These are phyloP conservation scores for Trametes pubescens DNA, from an alignment of 1,284 basidiomycete genomes.

Conservation along the genomic window DNA sequence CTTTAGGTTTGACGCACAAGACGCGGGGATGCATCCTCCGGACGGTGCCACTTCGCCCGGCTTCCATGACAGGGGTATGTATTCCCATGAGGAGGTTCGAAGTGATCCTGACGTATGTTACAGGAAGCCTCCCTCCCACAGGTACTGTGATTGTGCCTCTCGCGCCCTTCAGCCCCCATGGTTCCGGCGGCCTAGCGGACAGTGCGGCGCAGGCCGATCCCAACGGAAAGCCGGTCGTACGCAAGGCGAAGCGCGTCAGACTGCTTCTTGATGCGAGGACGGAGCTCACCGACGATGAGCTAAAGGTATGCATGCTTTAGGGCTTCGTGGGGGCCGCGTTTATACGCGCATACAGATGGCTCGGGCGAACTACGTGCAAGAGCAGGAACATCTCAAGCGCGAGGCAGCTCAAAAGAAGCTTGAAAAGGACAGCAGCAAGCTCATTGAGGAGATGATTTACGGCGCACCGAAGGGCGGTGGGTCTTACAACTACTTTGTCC, in stretches of 20 bases:
- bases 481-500: constrained; percentile 33
- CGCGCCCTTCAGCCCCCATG: constrained; percentile 34
- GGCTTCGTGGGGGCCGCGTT: not conserved
- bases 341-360: constrained; percentile 52
- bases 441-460: constrained; percentile 72
- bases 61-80: constrained; percentile 6
- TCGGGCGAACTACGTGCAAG: constrained; percentile 71
- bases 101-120: not conserved
- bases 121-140: constrained; percentile 24
- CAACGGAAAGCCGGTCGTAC: constrained; percentile 49
- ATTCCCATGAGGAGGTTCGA: not conserved
- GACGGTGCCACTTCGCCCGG: constrained; percentile 2
- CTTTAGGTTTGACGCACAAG: constrained; percentile 34
- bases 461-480: constrained; percentile 71
- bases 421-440: constrained; percentile 61
- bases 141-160: constrained; percentile 39
- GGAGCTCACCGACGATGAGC: constrained; percentile 80
- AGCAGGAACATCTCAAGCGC: constrained; percentile 61
- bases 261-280: constrained; percentile 67
- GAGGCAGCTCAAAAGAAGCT: constrained; percentile 60
- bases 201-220: constrained; percentile 1
- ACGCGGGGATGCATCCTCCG: constrained; percentile 15
- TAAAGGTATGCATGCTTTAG: constrained; percentile 57
- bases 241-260: constrained; percentile 47
- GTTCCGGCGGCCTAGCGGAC: constrained; percentile 18